Percentiles rank a stretch among this genome's conserved stretches.
phyloP scores from a whole-genome alignment of 306 rosid species.

The Trifolium subterraneum region DNA sequence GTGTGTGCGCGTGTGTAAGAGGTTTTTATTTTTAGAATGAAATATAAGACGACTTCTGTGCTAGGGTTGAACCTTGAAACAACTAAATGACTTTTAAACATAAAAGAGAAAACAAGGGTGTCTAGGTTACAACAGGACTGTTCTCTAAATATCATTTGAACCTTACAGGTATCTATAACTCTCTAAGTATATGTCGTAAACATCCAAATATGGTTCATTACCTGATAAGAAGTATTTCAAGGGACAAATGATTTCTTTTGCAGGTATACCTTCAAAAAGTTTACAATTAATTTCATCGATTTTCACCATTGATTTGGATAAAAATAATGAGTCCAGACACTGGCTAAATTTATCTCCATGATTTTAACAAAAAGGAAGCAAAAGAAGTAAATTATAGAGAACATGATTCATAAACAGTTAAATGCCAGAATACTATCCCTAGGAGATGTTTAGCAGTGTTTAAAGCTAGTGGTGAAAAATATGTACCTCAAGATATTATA shows the following conservation, averaged over 20 bases:
- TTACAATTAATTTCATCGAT: neutral
- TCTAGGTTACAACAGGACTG: neutral
- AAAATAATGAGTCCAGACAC: neutral
- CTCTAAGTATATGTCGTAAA: slow-evolving; percentile 2
- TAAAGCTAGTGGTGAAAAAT: slow-evolving; percentile 23
- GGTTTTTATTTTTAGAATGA: slow-evolving; percentile 8
- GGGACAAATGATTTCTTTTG: slow-evolving; percentile 12
- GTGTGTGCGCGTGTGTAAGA: no score
- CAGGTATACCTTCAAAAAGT: slow-evolving; percentile 2
- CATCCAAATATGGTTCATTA: neutral
- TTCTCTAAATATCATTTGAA: slow-evolving; percentile 36
- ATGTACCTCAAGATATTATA: slow-evolving; percentile 7
- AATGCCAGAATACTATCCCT: neutral
- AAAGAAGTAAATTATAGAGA: slow-evolving; percentile 11
- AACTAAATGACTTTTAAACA: no score
- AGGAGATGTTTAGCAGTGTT: neutral
- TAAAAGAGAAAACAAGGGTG: neutral
- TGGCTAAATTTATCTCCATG: neutral
- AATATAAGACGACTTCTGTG: slow-evolving; percentile 6
- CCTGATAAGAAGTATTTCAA: slow-evolving; percentile 14
- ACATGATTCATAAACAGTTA: slow-evolving; percentile 18
- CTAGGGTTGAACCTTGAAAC: no score
- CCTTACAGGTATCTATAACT: neutral
- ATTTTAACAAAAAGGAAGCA: neutral
- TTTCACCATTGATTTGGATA: slow-evolving; percentile 16